Evolutionary conservation across 768 basidiomycete genomes (phyloP).

Genomic region (Boletus edulis): DNA sequence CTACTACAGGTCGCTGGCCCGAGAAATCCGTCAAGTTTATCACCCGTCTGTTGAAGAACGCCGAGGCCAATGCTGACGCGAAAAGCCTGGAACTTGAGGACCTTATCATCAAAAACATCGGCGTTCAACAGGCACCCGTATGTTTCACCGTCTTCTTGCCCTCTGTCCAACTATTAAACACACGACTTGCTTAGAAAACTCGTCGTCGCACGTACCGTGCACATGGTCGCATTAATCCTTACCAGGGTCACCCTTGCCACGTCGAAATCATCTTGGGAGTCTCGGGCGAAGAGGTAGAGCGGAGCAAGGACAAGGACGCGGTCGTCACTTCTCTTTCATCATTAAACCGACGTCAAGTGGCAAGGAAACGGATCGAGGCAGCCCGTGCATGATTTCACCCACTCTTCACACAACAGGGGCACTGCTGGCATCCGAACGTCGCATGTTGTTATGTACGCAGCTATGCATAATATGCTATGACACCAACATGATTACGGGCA

Average conservation of each 20-base stretch:
- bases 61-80: conserved; percentile 97
- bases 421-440: conserved; percentile 15
- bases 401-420: conserved; percentile 9
- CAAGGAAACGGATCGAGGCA: conserved; percentile 86
- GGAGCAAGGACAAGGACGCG: conserved; percentile 78
- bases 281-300: conserved; percentile 81
- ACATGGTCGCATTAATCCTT: conserved; percentile 97
- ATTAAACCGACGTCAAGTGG: conserved; percentile 83
- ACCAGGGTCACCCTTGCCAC: conserved; percentile 97
- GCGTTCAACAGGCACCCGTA: conserved; percentile 97
- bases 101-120: conserved; percentile 93
- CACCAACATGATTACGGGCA: background rate
- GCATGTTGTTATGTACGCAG: conserved; percentile 28
- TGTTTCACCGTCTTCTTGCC: conserved; percentile 30
- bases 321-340: conserved; percentile 53
- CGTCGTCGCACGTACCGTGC: conserved; percentile 99
- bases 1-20: conserved; percentile 90
- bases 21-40: conserved; percentile 98
- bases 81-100: conserved; percentile 95
- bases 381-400: conserved; percentile 50
- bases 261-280: conserved; percentile 91
- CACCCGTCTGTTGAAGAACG: conserved; percentile 93
- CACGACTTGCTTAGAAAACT: conserved; percentile 67
- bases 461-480: conserved; percentile 30
- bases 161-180: conserved; percentile 1